phyloP scores from a whole-genome alignment of 108 stramenopile genomes.

The Nitzschia sp. region DNA sequence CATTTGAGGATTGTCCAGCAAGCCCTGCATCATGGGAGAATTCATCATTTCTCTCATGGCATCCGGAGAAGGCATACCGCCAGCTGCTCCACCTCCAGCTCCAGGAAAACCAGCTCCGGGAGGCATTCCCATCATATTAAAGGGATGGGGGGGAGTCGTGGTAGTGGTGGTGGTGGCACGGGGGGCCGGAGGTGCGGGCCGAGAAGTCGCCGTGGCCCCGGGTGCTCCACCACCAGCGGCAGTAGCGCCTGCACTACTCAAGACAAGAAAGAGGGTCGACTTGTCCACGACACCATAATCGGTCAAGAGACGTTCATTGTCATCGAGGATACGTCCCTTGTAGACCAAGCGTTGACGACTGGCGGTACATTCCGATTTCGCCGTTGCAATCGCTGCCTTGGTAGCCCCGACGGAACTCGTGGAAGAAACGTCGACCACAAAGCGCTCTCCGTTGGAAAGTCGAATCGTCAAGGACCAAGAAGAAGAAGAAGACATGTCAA shows the following conservation, averaged over 20 bases:
- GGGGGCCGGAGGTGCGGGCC: slow-evolving; percentile 21
- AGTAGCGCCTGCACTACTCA: slow-evolving; percentile 33
- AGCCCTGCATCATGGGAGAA: slow-evolving; percentile 77
- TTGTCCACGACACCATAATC: slow-evolving; percentile 65
- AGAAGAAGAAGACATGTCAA: too few species aligned
- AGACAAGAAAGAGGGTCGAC: slow-evolving; percentile 65
- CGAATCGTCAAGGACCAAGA: slow-evolving; percentile 32
- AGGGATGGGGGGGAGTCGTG: slow-evolving; percentile 8
- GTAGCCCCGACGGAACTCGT: slow-evolving; percentile 5
- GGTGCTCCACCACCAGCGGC: slow-evolving; percentile 1
- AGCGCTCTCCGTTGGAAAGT: slow-evolving; percentile 27
- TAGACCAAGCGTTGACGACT: slow-evolving; percentile 86
- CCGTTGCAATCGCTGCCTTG: slow-evolving; percentile 15
- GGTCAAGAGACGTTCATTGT: slow-evolving; percentile 51
- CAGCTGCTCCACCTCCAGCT: background rate
- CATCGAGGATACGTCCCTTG: slow-evolving; percentile 94
- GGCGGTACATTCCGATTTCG: slow-evolving; percentile 28
- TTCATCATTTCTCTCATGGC: slow-evolving; percentile 78
- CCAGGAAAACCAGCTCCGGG: background rate
- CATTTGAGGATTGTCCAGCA: slow-evolving; percentile 91
- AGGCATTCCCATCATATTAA: background rate
- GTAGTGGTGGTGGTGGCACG: slow-evolving; percentile 26
- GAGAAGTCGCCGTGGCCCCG: slow-evolving; percentile 8
- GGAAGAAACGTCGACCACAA: slow-evolving; percentile 16
- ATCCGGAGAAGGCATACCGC: slow-evolving; percentile 27